A percentile compares a stretch with the other conserved stretches of the same genome.
Conservation (phyloP, 352 stramenopile species). For the Globisporangium paddicum region DNA sequence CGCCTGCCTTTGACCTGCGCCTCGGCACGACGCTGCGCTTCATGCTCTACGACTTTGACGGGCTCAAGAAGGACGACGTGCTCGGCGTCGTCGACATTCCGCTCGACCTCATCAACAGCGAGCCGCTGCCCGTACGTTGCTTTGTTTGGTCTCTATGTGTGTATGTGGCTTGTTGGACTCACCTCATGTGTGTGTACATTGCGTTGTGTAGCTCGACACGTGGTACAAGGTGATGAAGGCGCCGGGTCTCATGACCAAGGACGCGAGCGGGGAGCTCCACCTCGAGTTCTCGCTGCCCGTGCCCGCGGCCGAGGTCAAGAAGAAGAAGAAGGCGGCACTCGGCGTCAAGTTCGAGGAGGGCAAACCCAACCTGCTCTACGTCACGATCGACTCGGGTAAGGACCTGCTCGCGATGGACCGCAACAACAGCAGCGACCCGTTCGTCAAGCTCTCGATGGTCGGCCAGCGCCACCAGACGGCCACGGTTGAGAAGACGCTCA, state of each 20-base stretch:
- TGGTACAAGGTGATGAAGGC: constrained; percentile 53
- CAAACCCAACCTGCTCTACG: constrained; percentile 56
- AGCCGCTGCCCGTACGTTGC: constrained; percentile 13
- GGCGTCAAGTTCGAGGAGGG: constrained; percentile 7
- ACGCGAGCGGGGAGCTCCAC: constrained; percentile 55
- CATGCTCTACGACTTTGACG: constrained; percentile 53
- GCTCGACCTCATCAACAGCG: constrained; percentile 36
- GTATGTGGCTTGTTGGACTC: not conserved
- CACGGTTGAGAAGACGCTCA: constrained; percentile 67
- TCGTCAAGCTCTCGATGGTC: constrained; percentile 74
- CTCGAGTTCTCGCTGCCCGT: constrained; percentile 27
- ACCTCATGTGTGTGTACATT: not conserved
- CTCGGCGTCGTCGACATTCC: constrained; percentile 66
- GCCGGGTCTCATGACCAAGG: constrained; percentile 37
- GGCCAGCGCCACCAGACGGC: constrained; percentile 68
- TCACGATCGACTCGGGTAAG: constrained; percentile 67
- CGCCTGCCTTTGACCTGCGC: constrained; percentile 46
- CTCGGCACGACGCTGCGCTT: constrained; percentile 58
- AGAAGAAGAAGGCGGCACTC: constrained; percentile 1
- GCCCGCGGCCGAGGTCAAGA: not conserved
- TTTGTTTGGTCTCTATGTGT: not conserved
- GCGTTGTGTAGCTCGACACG: constrained; percentile 15
- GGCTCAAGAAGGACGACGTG: constrained; percentile 51
- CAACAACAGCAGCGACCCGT: constrained; percentile 77
- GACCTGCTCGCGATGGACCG: constrained; percentile 81